Conservation (phyloP, 1,284 basidiomycete species). For the Trichosporon asahii region DNA sequence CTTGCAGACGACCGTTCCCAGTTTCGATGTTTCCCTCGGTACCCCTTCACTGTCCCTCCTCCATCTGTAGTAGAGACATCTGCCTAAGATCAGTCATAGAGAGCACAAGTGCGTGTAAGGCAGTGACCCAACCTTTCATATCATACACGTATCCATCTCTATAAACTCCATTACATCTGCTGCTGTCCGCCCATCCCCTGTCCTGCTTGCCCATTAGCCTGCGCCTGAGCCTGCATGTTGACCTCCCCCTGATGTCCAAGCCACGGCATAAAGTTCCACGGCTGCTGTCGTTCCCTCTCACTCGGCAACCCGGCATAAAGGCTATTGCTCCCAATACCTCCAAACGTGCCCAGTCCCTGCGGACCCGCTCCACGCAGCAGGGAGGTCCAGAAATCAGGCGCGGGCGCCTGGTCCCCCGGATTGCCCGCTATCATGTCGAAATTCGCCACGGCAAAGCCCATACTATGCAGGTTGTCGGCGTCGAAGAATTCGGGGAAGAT, state of each 20-base stretch:
- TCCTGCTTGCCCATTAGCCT: neutral
- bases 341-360: conserved; percentile 14
- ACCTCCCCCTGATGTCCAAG: neutral
- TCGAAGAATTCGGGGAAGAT: conserved; percentile 21
- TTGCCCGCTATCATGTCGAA: conserved; percentile 23
- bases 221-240: neutral
- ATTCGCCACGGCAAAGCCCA: conserved; percentile 25
- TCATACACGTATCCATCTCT: too few species aligned
- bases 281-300: conserved; percentile 1
- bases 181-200: neutral
- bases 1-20: too few species aligned
- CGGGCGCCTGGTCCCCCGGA: conserved; percentile 6
- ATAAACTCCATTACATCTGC: neutral
- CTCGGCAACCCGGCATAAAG: neutral
- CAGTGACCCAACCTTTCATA: too few species aligned
- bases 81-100: too few species aligned
- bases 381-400: conserved; percentile 20
- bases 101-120: too few species aligned
- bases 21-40: too few species aligned
- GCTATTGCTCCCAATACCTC: neutral
- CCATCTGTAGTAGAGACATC: too few species aligned
- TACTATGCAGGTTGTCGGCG: conserved; percentile 21
- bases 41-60: too few species aligned
- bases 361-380: conserved; percentile 17
- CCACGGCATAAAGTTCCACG: conserved; percentile 7